Evolutionary conservation across 2,329 filamentous ascomycete genomes (phyloP).

Genomic region (Microcyclospora pomicola): DNA sequence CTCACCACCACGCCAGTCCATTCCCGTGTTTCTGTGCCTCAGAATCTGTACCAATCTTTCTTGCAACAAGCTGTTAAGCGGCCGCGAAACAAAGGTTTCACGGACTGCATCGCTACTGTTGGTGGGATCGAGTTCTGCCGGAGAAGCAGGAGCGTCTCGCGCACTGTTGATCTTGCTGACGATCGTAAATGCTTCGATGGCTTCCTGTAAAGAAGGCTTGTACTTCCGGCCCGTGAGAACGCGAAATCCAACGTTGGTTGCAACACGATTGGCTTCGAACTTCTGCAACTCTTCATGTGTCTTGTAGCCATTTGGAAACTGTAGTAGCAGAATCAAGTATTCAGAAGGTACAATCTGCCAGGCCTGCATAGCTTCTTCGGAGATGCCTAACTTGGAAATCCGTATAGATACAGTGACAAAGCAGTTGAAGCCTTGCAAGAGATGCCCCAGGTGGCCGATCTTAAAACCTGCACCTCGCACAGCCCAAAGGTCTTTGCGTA

Average conservation of each 20-base stretch:
- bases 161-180: conserved; percentile 15
- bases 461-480: conserved; percentile 55
- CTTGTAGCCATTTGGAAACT: conserved; percentile 49
- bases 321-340: conserved; percentile 61
- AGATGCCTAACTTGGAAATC: conserved; percentile 56
- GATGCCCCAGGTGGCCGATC: conserved; percentile 46
- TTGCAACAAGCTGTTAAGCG: conserved; percentile 55
- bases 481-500: conserved; percentile 41
- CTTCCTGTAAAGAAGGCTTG: conserved; percentile 50
- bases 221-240: conserved; percentile 59
- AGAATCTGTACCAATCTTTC: conserved; percentile 49
- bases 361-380: conserved; percentile 59
- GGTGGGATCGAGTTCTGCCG: conserved; percentile 5
- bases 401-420: conserved; percentile 56
- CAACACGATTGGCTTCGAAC: conserved; percentile 22
- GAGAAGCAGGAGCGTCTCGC: conserved; percentile 15
- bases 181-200: conserved; percentile 38
- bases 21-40: conserved; percentile 40
- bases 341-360: conserved; percentile 57
- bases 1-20: conserved; percentile 58
- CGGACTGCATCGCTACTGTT: conserved; percentile 26
- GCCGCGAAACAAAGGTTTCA: conserved; percentile 56
- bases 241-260: conserved; percentile 42
- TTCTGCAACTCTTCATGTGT: conserved; percentile 41
- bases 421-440: conserved; percentile 33